These are phyloP conservation scores for Solanum infundibuliforme DNA, from an alignment of 257 asterid species.

Conservation along the genomic window DNA sequence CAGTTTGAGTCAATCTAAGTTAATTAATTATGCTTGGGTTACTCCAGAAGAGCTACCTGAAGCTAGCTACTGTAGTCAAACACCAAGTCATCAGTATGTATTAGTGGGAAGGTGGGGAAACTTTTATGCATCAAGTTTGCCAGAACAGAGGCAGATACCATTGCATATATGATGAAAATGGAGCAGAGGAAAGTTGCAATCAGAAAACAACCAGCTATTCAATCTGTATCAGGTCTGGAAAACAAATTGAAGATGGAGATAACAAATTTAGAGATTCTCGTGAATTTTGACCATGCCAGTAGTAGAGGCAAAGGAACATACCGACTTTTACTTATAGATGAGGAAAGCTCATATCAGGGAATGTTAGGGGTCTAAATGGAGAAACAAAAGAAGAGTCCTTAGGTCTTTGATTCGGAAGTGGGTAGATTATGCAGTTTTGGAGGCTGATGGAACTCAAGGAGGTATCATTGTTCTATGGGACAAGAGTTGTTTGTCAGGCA, in stretches of 20 bases:
- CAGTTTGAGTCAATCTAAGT: not conserved
- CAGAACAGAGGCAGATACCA: not conserved
- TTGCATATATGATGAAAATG: not conserved
- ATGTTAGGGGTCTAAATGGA: not conserved
- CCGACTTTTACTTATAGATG: not conserved
- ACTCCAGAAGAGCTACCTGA: not conserved
- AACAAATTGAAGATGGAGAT: not conserved
- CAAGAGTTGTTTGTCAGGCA: not conserved
- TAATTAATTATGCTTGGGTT: not conserved
- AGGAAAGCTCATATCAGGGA: not conserved
- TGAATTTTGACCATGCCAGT: not conserved
- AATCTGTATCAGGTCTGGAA: not conserved
- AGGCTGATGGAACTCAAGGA: not conserved
- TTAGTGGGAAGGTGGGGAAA: not conserved
- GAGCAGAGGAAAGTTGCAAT: not conserved
- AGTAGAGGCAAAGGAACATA: not conserved
- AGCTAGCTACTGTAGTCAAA: not conserved
- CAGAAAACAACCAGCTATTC: not conserved
- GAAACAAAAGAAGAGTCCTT: not conserved
- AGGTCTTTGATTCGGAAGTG: not conserved
- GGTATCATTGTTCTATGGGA: not conserved
- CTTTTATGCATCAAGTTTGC: not conserved
- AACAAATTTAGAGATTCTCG: not conserved
- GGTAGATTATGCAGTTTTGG: not conserved
- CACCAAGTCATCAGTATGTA: not conserved